These are phyloP conservation scores for Gynostemma pentaphyllum DNA, from an alignment of 306 rosid species.

Conservation along the genomic window DNA sequence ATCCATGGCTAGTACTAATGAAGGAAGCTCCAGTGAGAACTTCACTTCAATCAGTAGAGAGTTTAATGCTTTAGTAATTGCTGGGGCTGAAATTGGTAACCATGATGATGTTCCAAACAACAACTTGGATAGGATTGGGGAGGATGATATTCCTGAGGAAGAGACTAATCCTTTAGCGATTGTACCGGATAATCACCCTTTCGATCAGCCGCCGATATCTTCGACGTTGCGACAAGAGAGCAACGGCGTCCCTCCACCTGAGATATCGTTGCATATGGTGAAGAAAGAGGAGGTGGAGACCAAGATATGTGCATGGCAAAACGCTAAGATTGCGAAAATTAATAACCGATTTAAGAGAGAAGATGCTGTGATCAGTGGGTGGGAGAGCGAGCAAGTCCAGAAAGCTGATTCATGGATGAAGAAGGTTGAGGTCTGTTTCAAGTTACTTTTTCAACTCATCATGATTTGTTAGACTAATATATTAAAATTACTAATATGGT, in stretches of 20 bases:
- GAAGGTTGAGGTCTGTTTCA: conserved; percentile 58
- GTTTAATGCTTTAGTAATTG: conserved; percentile 82
- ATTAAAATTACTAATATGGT: too few relatives aligned
- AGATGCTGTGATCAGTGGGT: conserved; percentile 67
- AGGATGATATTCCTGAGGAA: conserved; percentile 27
- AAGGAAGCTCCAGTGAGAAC: conserved; percentile 44
- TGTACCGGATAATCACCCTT: conserved; percentile 48
- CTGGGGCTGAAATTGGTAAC: conserved; percentile 53
- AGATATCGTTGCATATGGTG: conserved; percentile 55
- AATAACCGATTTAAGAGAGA: conserved; percentile 91
- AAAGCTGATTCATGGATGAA: conserved; percentile 81
- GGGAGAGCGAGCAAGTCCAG: conserved; percentile 79
- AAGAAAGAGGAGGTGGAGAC: conserved; percentile 96
- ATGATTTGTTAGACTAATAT: conserved; percentile 1
- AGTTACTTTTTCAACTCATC: background rate
- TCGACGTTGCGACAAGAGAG: conserved; percentile 14
- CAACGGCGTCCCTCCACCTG: background rate
- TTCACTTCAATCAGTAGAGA: conserved; percentile 84
- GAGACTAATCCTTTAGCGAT: conserved; percentile 81
- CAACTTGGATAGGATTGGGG: conserved; percentile 66
- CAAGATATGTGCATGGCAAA: conserved; percentile 92
- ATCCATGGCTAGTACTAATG: conserved; percentile 56
- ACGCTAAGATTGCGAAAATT: conserved; percentile 70
- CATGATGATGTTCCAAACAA: conserved; percentile 9
- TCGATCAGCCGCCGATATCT: conserved; percentile 10